phyloP scores from a whole-genome alignment of 257 asterid genomes.

The Hygrophila difformis region DNA sequence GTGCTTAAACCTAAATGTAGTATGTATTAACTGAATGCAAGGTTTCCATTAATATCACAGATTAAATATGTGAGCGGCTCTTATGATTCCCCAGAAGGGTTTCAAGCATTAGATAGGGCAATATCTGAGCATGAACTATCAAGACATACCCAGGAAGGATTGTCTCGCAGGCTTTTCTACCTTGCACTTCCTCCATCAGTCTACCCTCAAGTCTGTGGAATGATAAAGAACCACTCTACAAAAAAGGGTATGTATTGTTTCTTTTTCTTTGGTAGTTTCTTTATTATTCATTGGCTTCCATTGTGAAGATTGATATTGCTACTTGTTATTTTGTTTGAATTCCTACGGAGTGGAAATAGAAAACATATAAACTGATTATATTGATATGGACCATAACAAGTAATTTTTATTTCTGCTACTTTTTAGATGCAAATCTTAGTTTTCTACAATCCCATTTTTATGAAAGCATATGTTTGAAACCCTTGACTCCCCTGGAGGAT shows the following conservation, averaged over 20 bases:
- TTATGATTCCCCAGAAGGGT: constrained; percentile 84
- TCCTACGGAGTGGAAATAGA: neutral
- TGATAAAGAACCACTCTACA: constrained; percentile 69
- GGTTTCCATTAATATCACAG: constrained; percentile 30
- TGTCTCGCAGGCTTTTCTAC: constrained; percentile 87
- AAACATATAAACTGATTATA: constrained; percentile 5
- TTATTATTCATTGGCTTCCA: neutral
- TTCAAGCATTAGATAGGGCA: constrained; percentile 64
- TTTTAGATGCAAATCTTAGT: too few species aligned
- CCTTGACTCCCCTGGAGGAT: too few species aligned
- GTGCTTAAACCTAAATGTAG: neutral
- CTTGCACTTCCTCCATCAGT: constrained; percentile 99
- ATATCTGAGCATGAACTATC: constrained; percentile 75
- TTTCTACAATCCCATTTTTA: too few species aligned
- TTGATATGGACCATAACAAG: neutral
- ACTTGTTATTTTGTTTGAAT: neutral
- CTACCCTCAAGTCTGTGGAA: constrained; percentile 91
- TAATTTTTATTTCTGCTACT: neutral
- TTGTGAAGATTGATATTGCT: constrained; percentile 8
- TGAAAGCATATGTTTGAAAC: too few species aligned
- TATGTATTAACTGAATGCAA: neutral
- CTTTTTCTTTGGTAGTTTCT: constrained; percentile 2
- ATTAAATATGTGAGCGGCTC: constrained; percentile 88
- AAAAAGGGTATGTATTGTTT: constrained; percentile 46
- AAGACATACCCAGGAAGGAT: constrained; percentile 52